These are phyloP conservation scores for Lepidopterella palustris DNA, from an alignment of 495 filamentous ascomycete species.

Conservation along the genomic window DNA sequence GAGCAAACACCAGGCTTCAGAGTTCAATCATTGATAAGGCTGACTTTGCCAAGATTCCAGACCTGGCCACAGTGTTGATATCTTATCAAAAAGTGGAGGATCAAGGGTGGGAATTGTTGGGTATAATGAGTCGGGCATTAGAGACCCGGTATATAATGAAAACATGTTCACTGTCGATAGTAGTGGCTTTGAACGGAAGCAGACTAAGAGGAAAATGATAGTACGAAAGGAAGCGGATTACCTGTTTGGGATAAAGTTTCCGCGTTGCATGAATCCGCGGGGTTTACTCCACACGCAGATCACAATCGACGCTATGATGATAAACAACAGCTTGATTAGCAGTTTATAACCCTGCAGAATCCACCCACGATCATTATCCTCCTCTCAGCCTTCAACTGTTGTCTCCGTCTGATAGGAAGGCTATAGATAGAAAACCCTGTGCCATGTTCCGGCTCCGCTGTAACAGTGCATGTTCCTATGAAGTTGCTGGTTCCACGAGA, in stretches of 20 bases:
- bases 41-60: not conserved
- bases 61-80: not conserved
- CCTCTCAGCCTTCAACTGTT: too few species aligned
- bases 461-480: slow-evolving; percentile 1
- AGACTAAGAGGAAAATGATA: not conserved
- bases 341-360: not conserved
- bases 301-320: slow-evolving; percentile 6
- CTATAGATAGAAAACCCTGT: too few species aligned
- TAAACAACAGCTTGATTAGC: not conserved
- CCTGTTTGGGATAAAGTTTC: slow-evolving; percentile 8
- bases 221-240: slow-evolving; percentile 1
- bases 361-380: too few species aligned
- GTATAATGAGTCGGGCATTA: not conserved
- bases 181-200: not conserved
- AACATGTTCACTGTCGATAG: not conserved
- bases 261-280: slow-evolving; percentile 1
- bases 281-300: not conserved
- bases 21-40: not conserved
- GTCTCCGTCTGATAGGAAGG: too few species aligned
- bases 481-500: slow-evolving; percentile 19
- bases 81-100: not conserved
- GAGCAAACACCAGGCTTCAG: not conserved
- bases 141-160: not conserved
- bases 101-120: not conserved
- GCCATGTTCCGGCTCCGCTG: too few species aligned